Conservation (phyloP, 2,329 filamentous ascomycete genomes). For the Fusarium acutatum region DNA sequence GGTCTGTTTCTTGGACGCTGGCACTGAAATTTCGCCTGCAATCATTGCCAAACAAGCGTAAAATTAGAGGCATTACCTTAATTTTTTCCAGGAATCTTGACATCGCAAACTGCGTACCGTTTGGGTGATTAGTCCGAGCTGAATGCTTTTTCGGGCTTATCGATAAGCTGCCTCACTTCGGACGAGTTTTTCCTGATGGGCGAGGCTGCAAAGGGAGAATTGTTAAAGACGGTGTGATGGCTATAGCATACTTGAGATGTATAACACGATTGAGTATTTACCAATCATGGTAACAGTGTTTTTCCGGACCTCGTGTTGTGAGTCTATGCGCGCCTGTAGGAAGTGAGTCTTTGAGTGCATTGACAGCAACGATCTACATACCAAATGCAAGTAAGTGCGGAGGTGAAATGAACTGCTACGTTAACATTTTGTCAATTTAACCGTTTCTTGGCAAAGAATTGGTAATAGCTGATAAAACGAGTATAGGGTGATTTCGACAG, state of each 20-base stretch:
- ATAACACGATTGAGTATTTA: background rate
- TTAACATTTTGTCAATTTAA: background rate
- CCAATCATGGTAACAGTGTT: background rate
- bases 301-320: background rate
- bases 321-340: slow-evolving; percentile 10
- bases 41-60: background rate
- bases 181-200: background rate
- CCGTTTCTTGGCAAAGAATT: background rate
- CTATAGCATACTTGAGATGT: background rate
- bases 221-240: background rate
- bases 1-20: background rate
- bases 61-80: background rate
- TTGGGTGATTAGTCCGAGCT: background rate
- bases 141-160: background rate
- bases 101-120: background rate
- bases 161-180: background rate
- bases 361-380: background rate
- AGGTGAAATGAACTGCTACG: background rate
- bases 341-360: background rate
- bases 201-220: background rate
- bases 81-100: background rate
- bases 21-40: slow-evolving; percentile 7
- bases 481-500: background rate
- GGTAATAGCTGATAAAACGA: background rate
- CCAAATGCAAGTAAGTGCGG: background rate